Evolutionary conservation across 2,329 filamentous ascomycete genomes (phyloP).

Genomic region (Ophiosphaerella narmari): DNA sequence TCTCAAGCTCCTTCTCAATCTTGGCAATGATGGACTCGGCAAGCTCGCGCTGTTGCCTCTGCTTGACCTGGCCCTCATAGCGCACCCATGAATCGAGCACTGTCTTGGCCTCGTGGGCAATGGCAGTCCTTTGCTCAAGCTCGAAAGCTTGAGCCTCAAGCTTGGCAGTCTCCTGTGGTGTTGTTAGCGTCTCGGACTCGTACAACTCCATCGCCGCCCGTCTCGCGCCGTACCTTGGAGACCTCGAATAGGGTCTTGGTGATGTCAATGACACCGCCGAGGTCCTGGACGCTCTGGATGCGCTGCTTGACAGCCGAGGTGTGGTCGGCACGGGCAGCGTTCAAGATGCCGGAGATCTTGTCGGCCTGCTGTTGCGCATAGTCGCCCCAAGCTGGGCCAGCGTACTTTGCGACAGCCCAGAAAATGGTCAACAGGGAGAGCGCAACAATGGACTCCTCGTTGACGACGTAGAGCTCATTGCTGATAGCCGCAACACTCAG

Average conservation of each 20-base stretch:
- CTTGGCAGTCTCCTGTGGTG: slow-evolving; percentile 83
- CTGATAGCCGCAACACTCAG: slow-evolving; percentile 92
- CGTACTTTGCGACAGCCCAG: slow-evolving; percentile 89
- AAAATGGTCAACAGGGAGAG: slow-evolving; percentile 93
- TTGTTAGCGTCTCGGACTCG: slow-evolving; percentile 23
- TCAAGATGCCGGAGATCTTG: slow-evolving; percentile 94
- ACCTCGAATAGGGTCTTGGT: slow-evolving; percentile 97
- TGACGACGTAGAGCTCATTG: slow-evolving; percentile 99
- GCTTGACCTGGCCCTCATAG: slow-evolving; percentile 98
- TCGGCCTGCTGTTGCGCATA: slow-evolving; percentile 89
- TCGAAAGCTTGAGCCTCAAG: slow-evolving; percentile 96
- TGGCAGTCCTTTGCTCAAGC: slow-evolving; percentile 92
- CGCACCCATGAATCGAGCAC: slow-evolving; percentile 98
- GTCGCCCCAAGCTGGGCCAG: slow-evolving; percentile 86
- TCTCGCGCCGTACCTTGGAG: slow-evolving; percentile 76
- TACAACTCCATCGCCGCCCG: slow-evolving; percentile 2
- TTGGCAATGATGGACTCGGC: slow-evolving; percentile 92
- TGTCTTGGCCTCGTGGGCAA: slow-evolving; percentile 89
- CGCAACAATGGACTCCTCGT: slow-evolving; percentile 96
- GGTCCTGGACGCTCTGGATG: slow-evolving; percentile 93
- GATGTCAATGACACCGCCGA: slow-evolving; percentile 90
- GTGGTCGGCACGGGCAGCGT: slow-evolving; percentile 91
- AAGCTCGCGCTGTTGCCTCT: slow-evolving; percentile 96
- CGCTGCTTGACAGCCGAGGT: slow-evolving; percentile 92
- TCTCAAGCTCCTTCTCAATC: slow-evolving; percentile 98